phyloP scores from a whole-genome alignment of 495 filamentous ascomycete genomes.

The Arthonia radiata region DNA sequence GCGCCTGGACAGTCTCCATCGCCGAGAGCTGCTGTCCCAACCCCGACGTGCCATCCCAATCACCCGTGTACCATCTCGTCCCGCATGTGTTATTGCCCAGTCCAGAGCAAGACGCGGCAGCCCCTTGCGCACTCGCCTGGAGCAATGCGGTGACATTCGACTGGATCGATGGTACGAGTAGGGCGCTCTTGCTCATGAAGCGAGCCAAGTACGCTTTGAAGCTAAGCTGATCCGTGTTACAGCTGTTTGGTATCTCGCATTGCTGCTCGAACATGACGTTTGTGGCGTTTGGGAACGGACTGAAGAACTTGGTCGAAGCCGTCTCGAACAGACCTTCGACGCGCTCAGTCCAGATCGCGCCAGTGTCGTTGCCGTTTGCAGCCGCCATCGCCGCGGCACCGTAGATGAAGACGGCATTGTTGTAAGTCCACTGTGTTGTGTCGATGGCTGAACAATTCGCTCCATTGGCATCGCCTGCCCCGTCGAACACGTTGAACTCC shows the following conservation, averaged over 20 bases:
- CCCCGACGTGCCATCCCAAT: slow-evolving; percentile 14
- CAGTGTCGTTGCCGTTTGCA: neutral
- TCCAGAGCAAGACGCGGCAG: neutral
- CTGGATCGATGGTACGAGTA: slow-evolving; percentile 16
- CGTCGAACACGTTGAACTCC: slow-evolving; percentile 38
- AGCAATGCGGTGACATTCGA: slow-evolving; percentile 11
- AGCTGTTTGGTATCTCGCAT: slow-evolving; percentile 15
- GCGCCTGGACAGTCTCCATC: slow-evolving; percentile 37
- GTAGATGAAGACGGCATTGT: slow-evolving; percentile 39
- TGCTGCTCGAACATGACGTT: slow-evolving; percentile 18
- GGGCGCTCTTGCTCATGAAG: slow-evolving; percentile 17
- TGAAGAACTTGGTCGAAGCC: slow-evolving; percentile 11
- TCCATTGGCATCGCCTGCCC: slow-evolving; percentile 25
- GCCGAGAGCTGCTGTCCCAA: slow-evolving; percentile 46
- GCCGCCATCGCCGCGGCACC: slow-evolving; percentile 49
- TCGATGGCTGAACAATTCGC: slow-evolving; percentile 11
- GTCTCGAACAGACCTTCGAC: slow-evolving; percentile 10
- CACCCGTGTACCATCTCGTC: slow-evolving; percentile 10
- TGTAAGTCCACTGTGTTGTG: slow-evolving; percentile 42
- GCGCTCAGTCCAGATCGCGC: slow-evolving; percentile 8
- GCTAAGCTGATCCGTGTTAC: slow-evolving; percentile 17
- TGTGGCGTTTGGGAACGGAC: slow-evolving; percentile 13
- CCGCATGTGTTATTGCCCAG: slow-evolving; percentile 4
- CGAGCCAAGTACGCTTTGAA: slow-evolving; percentile 23
- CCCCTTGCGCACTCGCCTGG: slow-evolving; percentile 8